Evolutionary conservation across 148 eudicot genomes (phyloP).

Genomic region (Salicornia ramosissima): DNA sequence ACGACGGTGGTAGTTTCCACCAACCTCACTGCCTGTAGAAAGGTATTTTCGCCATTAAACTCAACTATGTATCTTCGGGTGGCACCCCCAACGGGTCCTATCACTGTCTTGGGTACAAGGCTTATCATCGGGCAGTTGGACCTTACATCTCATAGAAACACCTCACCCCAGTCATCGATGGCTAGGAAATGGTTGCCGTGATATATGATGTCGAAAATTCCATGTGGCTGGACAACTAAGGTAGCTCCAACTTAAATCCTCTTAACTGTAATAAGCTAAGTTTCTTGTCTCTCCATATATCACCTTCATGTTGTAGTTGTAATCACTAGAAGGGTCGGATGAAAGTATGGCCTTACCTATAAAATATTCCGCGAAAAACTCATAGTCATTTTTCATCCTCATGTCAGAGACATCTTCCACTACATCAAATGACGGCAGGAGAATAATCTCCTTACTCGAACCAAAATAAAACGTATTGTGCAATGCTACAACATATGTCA

Average conservation of each 20-base stretch:
- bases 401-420: too few species aligned
- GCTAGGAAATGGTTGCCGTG: not conserved
- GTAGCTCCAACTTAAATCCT: too few species aligned
- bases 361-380: not conserved
- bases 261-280: conserved; percentile 11
- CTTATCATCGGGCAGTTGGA: not conserved
- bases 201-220: too few species aligned
- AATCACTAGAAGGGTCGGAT: not conserved
- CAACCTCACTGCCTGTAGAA: conserved; percentile 18
- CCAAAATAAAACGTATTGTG: too few species aligned
- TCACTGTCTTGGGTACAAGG: not conserved
- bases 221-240: too few species aligned
- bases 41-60: not conserved
- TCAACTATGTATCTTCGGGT: conserved; percentile 11
- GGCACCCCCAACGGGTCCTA: not conserved
- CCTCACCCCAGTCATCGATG: not conserved
- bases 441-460: too few species aligned
- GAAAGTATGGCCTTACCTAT: conserved; percentile 16
- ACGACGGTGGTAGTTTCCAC: not conserved
- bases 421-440: too few species aligned
- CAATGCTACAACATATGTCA: too few species aligned
- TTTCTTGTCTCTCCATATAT: not conserved
- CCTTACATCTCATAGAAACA: conserved; percentile 8
- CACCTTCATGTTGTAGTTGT: too few species aligned
- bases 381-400: too few species aligned